Base-by-base conservation (phyloP, 331 rosid species). In the Stylosanthes scabra region DNA sequence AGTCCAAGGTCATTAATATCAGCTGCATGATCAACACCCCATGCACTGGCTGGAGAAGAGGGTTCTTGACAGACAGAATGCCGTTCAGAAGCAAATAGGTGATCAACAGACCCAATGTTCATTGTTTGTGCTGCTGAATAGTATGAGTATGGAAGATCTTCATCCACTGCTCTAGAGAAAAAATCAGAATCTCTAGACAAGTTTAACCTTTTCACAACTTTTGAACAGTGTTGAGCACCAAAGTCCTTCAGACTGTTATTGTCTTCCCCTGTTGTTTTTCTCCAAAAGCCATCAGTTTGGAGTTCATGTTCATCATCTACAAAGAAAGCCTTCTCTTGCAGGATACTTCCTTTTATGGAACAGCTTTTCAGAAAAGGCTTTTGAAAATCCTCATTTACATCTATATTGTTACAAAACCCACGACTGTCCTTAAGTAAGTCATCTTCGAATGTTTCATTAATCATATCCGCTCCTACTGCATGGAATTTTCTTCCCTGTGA, bases 351-450 rank as follows among this genome's bases (percentile, higher is more conserved):
- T 76, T 27, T 78, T 15, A 70, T 61, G 71, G 92, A 86, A 82
- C 96, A 90, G 65, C 88, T 82, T 83, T 63, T 83, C 65, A 88
- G 83, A 51, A 87, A 84, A 25, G 97, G 91, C 72, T 61, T 81
- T 67, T 70, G 84, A 71, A 74, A 51, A 70, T 76, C 80, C 79
- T 72, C 61, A 51, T 64, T 66, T 74, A 78, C 34, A 37, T 76
- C 78, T 72, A 74, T 61, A 78, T 78, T 81, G 63, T 75, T 55
- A 58, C 78, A 28, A 10, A 67, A 65, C 44, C 80, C 85, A 74
- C 46, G 74, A 68, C 13, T 68, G 57, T 77, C 86, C 68, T 71
- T 49, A 73, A 74, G 51, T 63, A 63, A 72, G 51, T 78, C 81
- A 66, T 64, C 59, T 70, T 63, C 78, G 31, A 80, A 78, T 72